These are phyloP conservation scores for Diospyros kaki DNA, from an alignment of 148 eudicot genomes.

Conservation along the genomic window DNA sequence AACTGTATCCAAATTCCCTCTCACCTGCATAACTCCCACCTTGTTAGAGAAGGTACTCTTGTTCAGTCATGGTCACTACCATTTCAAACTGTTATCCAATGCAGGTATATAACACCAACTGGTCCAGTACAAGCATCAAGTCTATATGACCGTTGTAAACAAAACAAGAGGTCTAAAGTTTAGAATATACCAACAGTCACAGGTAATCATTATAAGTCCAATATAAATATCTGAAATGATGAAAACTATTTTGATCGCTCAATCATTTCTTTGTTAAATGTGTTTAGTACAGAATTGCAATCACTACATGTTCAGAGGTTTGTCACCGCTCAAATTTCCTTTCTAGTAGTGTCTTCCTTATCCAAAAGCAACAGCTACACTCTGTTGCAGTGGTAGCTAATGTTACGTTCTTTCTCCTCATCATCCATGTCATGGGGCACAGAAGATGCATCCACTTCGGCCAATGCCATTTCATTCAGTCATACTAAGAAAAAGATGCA, in stretches of 20 bases:
- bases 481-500: conserved; percentile 10
- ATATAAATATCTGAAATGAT: background rate
- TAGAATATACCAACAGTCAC: conserved; percentile 1
- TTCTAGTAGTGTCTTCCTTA: conserved; percentile 5
- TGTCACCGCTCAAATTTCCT: conserved; percentile 1
- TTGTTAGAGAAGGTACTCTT: no score
- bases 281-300: background rate
- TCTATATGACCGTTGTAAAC: no score
- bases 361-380: conserved; percentile 13
- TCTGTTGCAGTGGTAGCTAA: conserved; percentile 7
- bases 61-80: no score
- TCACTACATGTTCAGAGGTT: conserved; percentile 13
- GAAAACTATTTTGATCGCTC: background rate
- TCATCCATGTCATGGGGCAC: conserved; percentile 12
- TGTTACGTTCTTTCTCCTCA: conserved; percentile 12
- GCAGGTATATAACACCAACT: no score
- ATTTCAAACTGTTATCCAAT: no score
- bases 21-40: no score
- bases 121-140: no score
- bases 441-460: conserved; percentile 6
- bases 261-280: conserved; percentile 4
- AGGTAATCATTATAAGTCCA: conserved; percentile 4
- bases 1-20: no score
- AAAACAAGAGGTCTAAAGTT: background rate
- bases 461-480: conserved; percentile 16